Evolutionary conservation across 2,329 filamentous ascomycete species (phyloP), one percentile per base, ranked within the genome.

Genomic region (Paraconiothyrium sp.): DNA sequence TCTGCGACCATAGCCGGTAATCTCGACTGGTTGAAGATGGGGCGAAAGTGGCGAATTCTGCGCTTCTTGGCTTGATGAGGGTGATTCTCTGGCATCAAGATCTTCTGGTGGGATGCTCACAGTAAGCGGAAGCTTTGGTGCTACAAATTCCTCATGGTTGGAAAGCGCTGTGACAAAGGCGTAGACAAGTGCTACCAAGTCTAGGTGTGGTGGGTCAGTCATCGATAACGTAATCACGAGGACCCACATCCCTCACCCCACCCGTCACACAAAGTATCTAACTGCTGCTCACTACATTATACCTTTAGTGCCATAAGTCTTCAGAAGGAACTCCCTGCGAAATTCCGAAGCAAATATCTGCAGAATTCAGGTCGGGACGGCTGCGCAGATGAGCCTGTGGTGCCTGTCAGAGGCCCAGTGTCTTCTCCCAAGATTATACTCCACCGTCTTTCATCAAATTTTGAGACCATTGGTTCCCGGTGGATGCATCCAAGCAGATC

Each of bases 21-120:
- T 11, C 41, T 63, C 37, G 65, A 56, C 66, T 68, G 71, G 27
- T 57, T 72, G 57, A 72, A 70, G 11, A 64, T 57, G 34, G 66
- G 63, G 9, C 72, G 67, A 43, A 70, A 70, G 59, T 72, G 72
- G 54, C 68, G 68, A 44, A 61, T 71, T 57, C 74, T 74, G 57
- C 72, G 70, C 57, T 73, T 74, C 43, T 75, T 75, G 4, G 70
- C 63, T 58, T 69, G 66, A 16, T 62, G 63, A 44, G 64, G 65
- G 5, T 62, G 69, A 48, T 63, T 62, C 41, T 61, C 67, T 58
- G 68, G 70, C 72, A 74, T 75, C 14, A 57, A 60, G 50, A 55
- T n/a, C 24, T 11, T 22, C 24, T 34, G 46, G 14, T 34, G 11
- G 43, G 43, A 46, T 1, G 13, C 9, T 22, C 3, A 20, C 8